These are phyloP conservation scores for Hondaea fermentalgiana DNA, from an alignment of 108 stramenopile species.

Conservation along the genomic window DNA sequence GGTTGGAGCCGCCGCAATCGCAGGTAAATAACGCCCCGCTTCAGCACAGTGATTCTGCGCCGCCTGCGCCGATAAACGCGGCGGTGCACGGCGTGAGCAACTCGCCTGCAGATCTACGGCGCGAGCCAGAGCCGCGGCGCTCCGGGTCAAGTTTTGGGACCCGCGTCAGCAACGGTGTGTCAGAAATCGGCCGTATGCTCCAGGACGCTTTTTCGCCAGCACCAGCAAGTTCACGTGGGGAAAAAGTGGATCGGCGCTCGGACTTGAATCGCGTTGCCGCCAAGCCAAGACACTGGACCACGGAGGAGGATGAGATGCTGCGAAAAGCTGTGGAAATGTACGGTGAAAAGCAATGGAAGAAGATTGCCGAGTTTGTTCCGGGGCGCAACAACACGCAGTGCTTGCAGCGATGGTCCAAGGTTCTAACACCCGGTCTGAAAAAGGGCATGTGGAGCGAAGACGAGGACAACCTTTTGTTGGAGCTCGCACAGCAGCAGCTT, in stretches of 20 bases:
- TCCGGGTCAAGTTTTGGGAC: no score
- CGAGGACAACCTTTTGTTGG: background rate
- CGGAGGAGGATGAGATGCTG: constrained; percentile 23
- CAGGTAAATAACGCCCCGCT: no score
- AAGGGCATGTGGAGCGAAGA: constrained; percentile 34
- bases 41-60: no score
- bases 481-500: background rate
- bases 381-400: constrained; percentile 36
- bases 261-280: background rate
- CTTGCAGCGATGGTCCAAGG: constrained; percentile 38
- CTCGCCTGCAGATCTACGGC: no score
- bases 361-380: constrained; percentile 27
- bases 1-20: no score
- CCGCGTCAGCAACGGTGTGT: background rate
- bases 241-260: background rate
- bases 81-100: no score
- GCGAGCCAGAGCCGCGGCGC: no score
- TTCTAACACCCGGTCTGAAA: constrained; percentile 26
- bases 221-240: background rate
- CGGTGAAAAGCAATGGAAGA: constrained; percentile 30
- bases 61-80: no score
- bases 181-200: background rate
- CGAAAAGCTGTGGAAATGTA: background rate
- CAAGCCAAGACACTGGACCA: constrained; percentile 23
- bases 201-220: no score